Conservation (phyloP, 208 protist genomes). For the Crithidia bombi region DNA sequence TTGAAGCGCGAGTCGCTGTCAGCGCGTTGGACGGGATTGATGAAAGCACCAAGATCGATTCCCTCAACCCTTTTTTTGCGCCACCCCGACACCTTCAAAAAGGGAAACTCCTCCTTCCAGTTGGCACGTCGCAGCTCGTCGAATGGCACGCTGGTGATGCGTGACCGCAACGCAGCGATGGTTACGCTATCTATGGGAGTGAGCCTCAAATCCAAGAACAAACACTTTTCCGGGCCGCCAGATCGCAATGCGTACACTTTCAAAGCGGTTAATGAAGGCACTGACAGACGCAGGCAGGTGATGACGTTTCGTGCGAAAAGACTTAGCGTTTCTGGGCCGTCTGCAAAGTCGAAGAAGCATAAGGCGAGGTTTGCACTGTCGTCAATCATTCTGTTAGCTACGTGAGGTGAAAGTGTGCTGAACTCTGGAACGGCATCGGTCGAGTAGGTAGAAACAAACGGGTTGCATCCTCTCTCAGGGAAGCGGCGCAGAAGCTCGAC, state of each 20-base stretch:
- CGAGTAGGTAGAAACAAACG: conserved; percentile 40
- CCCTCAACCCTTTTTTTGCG: conserved; percentile 39
- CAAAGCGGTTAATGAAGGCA: conserved; percentile 41
- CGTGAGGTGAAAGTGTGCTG: conserved; percentile 31
- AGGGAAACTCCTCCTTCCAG: conserved; percentile 28
- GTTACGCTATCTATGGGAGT: conserved; percentile 30
- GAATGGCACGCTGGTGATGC: background rate
- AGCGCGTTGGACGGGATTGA: conserved; percentile 87
- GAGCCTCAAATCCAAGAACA: conserved; percentile 48
- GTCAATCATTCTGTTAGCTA: background rate
- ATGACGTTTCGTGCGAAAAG: conserved; percentile 68
- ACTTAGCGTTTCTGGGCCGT: conserved; percentile 30
- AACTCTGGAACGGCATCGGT: conserved; percentile 26
- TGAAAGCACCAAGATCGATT: conserved; percentile 77
- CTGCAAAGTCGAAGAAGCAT: conserved; percentile 52
- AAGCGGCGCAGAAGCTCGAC: conserved; percentile 25
- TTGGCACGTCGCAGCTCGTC: conserved; percentile 11
- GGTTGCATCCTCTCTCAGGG: conserved; percentile 45
- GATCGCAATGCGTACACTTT: conserved; percentile 53
- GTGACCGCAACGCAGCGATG: conserved; percentile 11
- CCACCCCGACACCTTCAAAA: conserved; percentile 47
- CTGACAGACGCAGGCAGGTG: conserved; percentile 53
- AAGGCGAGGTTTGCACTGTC: conserved; percentile 18
- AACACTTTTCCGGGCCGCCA: conserved; percentile 37
- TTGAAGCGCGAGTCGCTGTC: conserved; percentile 89